Conservation (phyloP, 139 green algal species). For the Astrephomene gubernaculifera region DNA sequence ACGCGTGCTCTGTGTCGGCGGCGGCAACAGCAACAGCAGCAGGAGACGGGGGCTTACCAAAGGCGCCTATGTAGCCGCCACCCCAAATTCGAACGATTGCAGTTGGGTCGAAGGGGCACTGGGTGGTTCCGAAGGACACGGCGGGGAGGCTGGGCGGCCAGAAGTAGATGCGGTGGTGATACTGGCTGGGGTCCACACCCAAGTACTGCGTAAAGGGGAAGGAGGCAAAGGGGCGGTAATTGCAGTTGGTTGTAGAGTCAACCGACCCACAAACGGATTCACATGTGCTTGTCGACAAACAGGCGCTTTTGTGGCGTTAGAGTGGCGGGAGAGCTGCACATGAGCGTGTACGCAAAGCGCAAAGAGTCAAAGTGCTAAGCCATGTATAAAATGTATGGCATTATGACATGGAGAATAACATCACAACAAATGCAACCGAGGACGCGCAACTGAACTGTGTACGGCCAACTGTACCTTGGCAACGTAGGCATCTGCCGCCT, state of each 20-base stretch:
- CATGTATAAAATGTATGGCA: not conserved
- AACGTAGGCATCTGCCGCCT: not conserved
- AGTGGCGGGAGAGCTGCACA: too few species aligned
- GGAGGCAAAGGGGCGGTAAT: not conserved
- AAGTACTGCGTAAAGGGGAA: not conserved
- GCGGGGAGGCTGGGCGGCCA: not conserved
- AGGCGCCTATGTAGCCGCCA: not conserved
- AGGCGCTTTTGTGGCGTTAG: too few species aligned
- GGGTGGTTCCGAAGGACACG: not conserved
- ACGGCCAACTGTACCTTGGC: not conserved
- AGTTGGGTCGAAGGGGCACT: not conserved
- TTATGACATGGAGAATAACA: not conserved
- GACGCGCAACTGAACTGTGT: not conserved
- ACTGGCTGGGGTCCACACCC: not conserved
- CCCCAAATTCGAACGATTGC: not conserved
- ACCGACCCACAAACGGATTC: not conserved
- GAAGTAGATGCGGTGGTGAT: not conserved
- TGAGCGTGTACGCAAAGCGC: too few species aligned
- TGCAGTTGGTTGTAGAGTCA: not conserved
- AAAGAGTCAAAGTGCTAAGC: not conserved
- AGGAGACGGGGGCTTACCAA: not conserved
- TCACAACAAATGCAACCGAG: not conserved
- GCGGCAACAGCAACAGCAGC: not conserved
- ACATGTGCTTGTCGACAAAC: too few species aligned
- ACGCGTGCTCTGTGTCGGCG: not conserved